Base-by-base conservation (phyloP, 352 stramenopile genomes). In the Pythium phragmitis region DNA sequence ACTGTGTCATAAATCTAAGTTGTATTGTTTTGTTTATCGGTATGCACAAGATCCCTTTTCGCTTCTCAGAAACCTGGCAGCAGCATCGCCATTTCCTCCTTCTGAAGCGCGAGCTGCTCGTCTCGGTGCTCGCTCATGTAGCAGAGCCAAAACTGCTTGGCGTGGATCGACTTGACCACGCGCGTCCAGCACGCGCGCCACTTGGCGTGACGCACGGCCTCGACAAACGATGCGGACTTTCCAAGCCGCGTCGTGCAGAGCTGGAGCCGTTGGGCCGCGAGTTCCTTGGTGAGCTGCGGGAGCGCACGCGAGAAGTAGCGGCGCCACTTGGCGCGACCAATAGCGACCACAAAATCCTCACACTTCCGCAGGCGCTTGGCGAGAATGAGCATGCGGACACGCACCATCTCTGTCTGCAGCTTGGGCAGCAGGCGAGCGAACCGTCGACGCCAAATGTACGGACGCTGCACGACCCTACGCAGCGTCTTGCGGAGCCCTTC, bases 71-170 rank as follows among this genome's bases (percentile, higher is more conserved):
- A 36, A 5, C 13, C 14, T 0, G 61, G 61, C 23, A 68, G 45
- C 21, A 68, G 61, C 53, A 68, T 58, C 2, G 53, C 61, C 53
- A 63, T 48, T 37, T 68, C 61, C 7, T 59, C 53, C 17, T 46
- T 11, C 4, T 41, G 41, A 5, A 68, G 37, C 45, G 55, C 61
- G 46, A 30, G 37, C 37, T 54, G 61, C 53, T 68, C 61, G 13
- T 48, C 61, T 12, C 45, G 34, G 61, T 62, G 34, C 36, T 68
- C 53, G 26, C 36, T 49, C 6, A 17, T 16, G 30, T 68, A 68
- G 11, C n/a, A 28, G 36, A 68, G 21, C 61, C 61, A 68, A 16
- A 68, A 68, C 45, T 57, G 41, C 33, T 63, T 68, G 33, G 36
- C 39, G n/a, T 43, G 61, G 14, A 68, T 28, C 17, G 34, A 28